A percentile compares a stretch with the other conserved stretches of the same genome.
phyloP scores from a whole-genome alignment of 1,284 basidiomycete species.

The Trametes polyzona region DNA sequence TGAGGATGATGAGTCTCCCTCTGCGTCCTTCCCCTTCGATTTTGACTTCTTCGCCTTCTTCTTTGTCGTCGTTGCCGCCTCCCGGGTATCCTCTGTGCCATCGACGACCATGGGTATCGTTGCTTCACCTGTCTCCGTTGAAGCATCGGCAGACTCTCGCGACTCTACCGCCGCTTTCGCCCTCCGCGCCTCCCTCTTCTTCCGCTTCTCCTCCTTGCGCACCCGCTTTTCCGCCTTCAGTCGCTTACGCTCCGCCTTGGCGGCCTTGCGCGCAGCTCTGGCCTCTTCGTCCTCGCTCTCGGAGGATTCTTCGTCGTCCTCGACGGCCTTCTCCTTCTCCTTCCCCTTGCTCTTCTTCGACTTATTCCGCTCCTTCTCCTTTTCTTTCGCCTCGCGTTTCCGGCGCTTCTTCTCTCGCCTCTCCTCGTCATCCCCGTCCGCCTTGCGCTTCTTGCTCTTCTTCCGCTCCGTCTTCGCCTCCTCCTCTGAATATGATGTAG shows the following conservation, averaged over 20 bases:
- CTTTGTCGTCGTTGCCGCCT: neutral
- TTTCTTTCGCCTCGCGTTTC: conserved; percentile 17
- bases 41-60: conserved; percentile 2
- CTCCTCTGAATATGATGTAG: conserved; percentile 5
- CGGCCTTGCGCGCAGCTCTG: conserved; percentile 22
- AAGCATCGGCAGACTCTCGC: neutral
- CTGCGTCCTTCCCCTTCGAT: neutral
- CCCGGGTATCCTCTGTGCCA: conserved; percentile 1
- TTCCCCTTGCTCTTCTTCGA: conserved; percentile 7
- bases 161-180: neutral
- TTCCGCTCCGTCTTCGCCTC: conserved; percentile 21
- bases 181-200: conserved; percentile 12
- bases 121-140: neutral
- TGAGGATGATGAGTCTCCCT: neutral
- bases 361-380: conserved; percentile 9
- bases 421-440: conserved; percentile 19
- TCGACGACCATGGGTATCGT: neutral
- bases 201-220: conserved; percentile 30
- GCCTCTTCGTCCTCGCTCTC: conserved; percentile 11
- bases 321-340: conserved; percentile 8
- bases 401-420: conserved; percentile 20
- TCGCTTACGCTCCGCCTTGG: conserved; percentile 31
- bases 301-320: neutral
- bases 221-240: conserved; percentile 30
- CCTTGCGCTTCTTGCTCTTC: conserved; percentile 24